Evolutionary conservation across 2,329 filamentous ascomycete species (phyloP).

Genomic region (Rasamsonia emersonii): DNA sequence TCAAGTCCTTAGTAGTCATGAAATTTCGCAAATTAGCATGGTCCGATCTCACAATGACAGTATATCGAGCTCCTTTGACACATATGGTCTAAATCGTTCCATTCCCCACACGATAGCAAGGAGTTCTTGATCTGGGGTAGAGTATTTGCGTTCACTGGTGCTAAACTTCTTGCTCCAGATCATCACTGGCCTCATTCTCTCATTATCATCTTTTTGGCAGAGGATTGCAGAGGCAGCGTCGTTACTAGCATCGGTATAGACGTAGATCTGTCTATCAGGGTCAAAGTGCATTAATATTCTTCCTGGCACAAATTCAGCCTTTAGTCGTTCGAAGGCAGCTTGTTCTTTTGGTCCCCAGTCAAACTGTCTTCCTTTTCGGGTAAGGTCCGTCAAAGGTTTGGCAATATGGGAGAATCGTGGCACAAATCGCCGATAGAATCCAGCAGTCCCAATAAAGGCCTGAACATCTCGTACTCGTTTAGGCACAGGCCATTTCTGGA

Average conservation of each 20-base stretch:
- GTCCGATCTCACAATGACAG: background rate
- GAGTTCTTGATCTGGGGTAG: slow-evolving; percentile 1
- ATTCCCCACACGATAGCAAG: background rate
- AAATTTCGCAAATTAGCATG: background rate
- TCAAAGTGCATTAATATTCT: background rate
- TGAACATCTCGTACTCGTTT: background rate
- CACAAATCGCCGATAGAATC: background rate
- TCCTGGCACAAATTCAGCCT: background rate
- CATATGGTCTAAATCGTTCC: background rate
- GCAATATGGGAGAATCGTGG: background rate
- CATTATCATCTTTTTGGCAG: slow-evolving; percentile 1
- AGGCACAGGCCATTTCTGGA: background rate
- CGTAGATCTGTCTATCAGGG: background rate
- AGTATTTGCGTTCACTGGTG: background rate
- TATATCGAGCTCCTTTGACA: background rate
- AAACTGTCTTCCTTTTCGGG: background rate
- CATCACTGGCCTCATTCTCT: background rate
- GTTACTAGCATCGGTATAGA: background rate
- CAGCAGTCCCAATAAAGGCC: background rate
- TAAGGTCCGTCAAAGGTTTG: background rate
- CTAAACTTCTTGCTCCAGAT: slow-evolving; percentile 1
- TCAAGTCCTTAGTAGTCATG: slow-evolving; percentile 1
- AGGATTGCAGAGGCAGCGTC: background rate
- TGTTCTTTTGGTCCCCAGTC: background rate
- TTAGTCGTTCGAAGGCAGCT: background rate